Evolutionary conservation across 2,329 filamentous ascomycete species (phyloP).

Genomic region (Sporothrix phasma): DNA sequence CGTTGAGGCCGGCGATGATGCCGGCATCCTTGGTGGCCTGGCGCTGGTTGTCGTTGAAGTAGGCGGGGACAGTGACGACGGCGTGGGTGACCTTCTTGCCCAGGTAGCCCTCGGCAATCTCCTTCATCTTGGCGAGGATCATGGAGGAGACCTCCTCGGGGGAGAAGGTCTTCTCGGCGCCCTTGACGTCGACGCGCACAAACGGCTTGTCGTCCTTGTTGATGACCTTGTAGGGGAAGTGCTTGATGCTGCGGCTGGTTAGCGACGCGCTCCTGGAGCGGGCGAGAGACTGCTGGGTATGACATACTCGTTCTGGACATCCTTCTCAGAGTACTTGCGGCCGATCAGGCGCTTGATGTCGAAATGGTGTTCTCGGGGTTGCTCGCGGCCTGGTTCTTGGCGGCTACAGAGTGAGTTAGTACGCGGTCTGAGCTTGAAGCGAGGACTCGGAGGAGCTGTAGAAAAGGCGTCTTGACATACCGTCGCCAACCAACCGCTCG

Average conservation of each 20-base stretch:
- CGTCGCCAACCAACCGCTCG: conserved; percentile 92
- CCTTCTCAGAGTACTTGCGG: conserved; percentile 72
- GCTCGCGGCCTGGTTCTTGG: conserved; percentile 84
- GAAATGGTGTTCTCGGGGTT: conserved; percentile 71
- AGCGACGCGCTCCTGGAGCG: neutral
- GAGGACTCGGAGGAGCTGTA: neutral
- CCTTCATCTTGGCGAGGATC: conserved; percentile 54
- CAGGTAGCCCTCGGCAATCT: conserved; percentile 62
- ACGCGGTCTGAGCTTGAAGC: neutral
- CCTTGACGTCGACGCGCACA: conserved; percentile 59
- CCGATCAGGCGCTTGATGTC: conserved; percentile 84
- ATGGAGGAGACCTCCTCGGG: conserved; percentile 54
- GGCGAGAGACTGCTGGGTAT: too few species aligned
- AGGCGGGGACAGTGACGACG: conserved; percentile 89
- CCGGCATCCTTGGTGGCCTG: conserved; percentile 95
- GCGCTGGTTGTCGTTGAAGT: conserved; percentile 98
- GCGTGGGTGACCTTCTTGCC: conserved; percentile 78
- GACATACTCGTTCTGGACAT: conserved; percentile 67
- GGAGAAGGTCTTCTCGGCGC: conserved; percentile 47
- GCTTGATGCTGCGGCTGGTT: conserved; percentile 53
- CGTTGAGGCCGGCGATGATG: conserved; percentile 82
- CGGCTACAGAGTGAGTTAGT: conserved; percentile 34
- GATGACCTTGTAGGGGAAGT: conserved; percentile 94
- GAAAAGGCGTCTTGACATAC: conserved; percentile 6
- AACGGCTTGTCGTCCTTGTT: conserved; percentile 84